These are phyloP conservation scores for Cyclotella distinguenda DNA, from an alignment of 108 stramenopile genomes.

Conservation along the genomic window DNA sequence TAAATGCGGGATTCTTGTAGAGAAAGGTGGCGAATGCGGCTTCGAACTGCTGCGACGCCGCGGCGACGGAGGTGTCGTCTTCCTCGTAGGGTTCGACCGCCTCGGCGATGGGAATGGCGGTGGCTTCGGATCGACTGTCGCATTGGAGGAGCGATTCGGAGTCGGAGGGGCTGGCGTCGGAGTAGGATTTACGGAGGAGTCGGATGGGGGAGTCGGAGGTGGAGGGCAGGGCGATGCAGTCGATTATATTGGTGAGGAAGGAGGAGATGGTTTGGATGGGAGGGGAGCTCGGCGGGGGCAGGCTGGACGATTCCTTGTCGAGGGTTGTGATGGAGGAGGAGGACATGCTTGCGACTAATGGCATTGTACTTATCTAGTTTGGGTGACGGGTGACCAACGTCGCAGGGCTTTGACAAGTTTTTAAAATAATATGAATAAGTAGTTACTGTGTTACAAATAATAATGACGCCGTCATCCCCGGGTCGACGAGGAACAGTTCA, in stretches of 20 bases:
- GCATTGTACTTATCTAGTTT: too few species aligned
- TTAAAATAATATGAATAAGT: too few species aligned
- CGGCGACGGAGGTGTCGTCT: not conserved
- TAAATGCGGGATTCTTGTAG: constrained; percentile 41
- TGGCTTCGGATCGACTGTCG: constrained; percentile 6
- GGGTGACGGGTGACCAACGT: too few species aligned
- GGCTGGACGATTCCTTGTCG: too few species aligned
- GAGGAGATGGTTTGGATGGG: constrained; percentile 18
- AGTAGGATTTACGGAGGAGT: constrained; percentile 15
- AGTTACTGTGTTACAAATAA: too few species aligned
- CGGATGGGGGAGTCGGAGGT: constrained; percentile 42
- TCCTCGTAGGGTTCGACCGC: constrained; percentile 15
- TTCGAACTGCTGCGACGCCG: constrained; percentile 39
- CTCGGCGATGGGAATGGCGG: constrained; percentile 30
- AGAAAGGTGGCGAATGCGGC: constrained; percentile 42
- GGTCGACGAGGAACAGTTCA: too few species aligned
- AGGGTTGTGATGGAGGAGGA: too few species aligned
- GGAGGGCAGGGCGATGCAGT: constrained; percentile 39
- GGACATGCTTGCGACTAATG: too few species aligned
- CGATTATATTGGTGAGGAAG: constrained; percentile 40
- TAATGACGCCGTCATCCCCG: too few species aligned
- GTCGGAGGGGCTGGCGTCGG: not conserved
- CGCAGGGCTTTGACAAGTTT: too few species aligned
- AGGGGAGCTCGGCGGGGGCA: not conserved
- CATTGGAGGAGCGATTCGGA: not conserved